Conservation (phyloP, 2,329 filamentous ascomycete genomes). For the Berkeleyomyces rouxiae region DNA sequence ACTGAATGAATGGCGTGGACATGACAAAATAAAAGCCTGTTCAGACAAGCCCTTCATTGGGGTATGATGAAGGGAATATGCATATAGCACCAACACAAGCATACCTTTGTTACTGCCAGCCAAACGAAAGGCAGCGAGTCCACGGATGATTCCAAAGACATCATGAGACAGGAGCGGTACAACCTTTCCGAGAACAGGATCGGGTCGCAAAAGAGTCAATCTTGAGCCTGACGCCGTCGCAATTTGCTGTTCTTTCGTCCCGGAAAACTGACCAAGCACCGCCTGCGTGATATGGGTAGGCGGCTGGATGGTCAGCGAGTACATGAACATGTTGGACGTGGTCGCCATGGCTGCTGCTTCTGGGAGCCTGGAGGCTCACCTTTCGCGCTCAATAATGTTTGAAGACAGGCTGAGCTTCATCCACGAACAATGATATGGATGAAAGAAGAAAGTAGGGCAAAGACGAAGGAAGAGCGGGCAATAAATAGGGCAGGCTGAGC, state of each 20-base stretch:
- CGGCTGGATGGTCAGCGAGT: slow-evolving; percentile 88
- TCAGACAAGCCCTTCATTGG: neutral
- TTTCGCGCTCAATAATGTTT: slow-evolving; percentile 11
- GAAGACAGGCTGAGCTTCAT: slow-evolving; percentile 12
- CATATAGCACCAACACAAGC: slow-evolving; percentile 25
- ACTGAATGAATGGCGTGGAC: neutral
- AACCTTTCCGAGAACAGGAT: slow-evolving; percentile 72
- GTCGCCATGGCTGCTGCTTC: slow-evolving; percentile 61
- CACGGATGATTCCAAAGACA: slow-evolving; percentile 87
- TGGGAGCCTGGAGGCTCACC: slow-evolving; percentile 15
- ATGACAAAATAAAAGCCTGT: neutral
- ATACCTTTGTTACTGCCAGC: slow-evolving; percentile 93
- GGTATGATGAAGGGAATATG: neutral
- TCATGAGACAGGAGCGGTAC: slow-evolving; percentile 77
- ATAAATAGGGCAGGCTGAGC: neutral
- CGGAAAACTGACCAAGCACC: slow-evolving; percentile 85
- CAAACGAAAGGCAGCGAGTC: slow-evolving; percentile 74
- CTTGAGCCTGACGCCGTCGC: slow-evolving; percentile 83
- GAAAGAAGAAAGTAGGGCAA: slow-evolving; percentile 1
- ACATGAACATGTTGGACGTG: slow-evolving; percentile 97
- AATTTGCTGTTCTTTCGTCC: slow-evolving; percentile 95
- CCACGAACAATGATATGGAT: slow-evolving; percentile 11
- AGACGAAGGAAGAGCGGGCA: neutral
- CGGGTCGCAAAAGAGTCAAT: slow-evolving; percentile 72
- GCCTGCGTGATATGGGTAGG: slow-evolving; percentile 81